These are phyloP conservation scores for Ilyonectria mors-panacis DNA, from an alignment of 2,329 filamentous ascomycete genomes.

Conservation along the genomic window DNA sequence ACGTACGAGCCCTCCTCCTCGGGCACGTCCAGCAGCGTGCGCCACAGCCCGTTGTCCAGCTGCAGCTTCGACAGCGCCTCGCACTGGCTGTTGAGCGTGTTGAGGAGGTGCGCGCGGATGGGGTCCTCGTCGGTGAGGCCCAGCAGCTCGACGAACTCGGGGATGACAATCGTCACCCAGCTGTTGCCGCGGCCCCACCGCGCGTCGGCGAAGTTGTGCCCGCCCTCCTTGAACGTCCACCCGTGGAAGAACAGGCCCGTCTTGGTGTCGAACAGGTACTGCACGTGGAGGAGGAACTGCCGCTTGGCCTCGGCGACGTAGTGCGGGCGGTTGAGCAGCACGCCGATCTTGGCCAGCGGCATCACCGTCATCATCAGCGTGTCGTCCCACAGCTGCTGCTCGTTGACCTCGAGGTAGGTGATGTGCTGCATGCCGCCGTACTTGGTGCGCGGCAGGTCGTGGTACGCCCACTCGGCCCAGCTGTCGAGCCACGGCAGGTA, in stretches of 20 bases:
- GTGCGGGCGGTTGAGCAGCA: constrained; percentile 76
- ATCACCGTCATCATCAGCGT: constrained; percentile 91
- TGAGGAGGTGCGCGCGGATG: constrained; percentile 70
- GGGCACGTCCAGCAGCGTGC: constrained; percentile 79
- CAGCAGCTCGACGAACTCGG: constrained; percentile 83
- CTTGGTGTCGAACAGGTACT: constrained; percentile 81
- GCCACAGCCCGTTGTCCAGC: constrained; percentile 76
- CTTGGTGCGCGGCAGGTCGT: constrained; percentile 80
- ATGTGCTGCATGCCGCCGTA: constrained; percentile 83
- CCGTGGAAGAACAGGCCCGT: constrained; percentile 86
- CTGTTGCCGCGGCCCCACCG: constrained; percentile 75
- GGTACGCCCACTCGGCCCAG: constrained; percentile 88
- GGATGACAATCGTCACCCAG: constrained; percentile 88
- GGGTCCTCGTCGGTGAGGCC: constrained; percentile 75
- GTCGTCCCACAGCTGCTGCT: constrained; percentile 86
- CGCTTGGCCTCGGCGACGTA: constrained; percentile 85
- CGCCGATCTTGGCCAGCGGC: constrained; percentile 84
- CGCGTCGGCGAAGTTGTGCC: constrained; percentile 73
- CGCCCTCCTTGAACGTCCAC: constrained; percentile 81
- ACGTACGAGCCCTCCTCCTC: constrained; percentile 79
- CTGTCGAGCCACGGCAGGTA: constrained; percentile 84
- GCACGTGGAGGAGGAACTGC: constrained; percentile 83
- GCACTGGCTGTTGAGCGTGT: constrained; percentile 78
- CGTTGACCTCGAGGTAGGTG: constrained; percentile 79
- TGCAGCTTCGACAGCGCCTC: constrained; percentile 75